Percentiles rank a stretch among this genome's conserved stretches.
phyloP scores from a whole-genome alignment of 2,329 filamentous ascomycete species.

The Aspergillus japonicus region DNA sequence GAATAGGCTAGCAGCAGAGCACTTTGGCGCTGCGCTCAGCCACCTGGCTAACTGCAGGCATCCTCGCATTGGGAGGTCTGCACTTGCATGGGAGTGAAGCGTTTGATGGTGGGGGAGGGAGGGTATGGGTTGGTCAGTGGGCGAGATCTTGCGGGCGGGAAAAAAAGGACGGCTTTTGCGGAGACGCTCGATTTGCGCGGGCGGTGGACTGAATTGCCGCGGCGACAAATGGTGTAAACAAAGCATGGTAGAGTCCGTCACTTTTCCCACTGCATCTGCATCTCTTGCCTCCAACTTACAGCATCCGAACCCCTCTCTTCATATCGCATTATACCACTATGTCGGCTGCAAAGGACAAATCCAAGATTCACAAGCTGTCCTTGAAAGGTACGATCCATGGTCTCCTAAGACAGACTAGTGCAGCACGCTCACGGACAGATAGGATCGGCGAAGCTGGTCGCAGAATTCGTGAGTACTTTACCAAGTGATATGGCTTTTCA shows the following conservation, averaged over 20 bases:
- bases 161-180: conserved; percentile 28
- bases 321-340: conserved; percentile 26
- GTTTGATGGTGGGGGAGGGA: not conserved
- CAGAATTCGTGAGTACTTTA: conserved; percentile 76
- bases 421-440: conserved; percentile 30
- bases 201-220: conserved; percentile 36
- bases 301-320: not conserved
- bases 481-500: not conserved
- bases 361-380: conserved; percentile 92
- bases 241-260: conserved; percentile 15
- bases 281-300: not conserved
- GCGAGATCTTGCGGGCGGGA: conserved; percentile 13
- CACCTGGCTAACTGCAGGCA: conserved; percentile 48
- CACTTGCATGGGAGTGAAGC: conserved; percentile 32
- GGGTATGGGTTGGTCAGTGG: not conserved
- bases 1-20: conserved; percentile 31
- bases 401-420: not conserved
- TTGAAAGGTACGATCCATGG: conserved; percentile 40
- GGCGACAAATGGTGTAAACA: conserved; percentile 32
- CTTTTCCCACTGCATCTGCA: conserved; percentile 9
- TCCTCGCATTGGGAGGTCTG: conserved; percentile 46
- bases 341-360: conserved; percentile 62
- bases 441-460: conserved; percentile 80
- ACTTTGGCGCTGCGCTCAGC: conserved; percentile 43
- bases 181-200: conserved; percentile 29